These are phyloP conservation scores for Annulohypoxylon truncatum DNA, from an alignment of 2,329 filamentous ascomycete species.

Conservation along the genomic window DNA sequence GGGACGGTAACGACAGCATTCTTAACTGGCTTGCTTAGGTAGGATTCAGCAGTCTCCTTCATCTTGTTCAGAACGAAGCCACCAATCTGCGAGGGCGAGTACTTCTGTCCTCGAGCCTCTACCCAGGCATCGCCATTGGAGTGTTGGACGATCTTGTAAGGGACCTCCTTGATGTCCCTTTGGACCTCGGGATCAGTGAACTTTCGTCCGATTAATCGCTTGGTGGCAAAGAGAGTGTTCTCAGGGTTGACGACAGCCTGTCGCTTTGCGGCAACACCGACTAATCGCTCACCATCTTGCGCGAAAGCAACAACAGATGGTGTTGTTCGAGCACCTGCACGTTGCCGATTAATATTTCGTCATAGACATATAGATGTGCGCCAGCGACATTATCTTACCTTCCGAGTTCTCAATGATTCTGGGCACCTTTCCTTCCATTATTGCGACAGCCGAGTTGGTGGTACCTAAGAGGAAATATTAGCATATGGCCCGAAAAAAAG, in stretches of 20 bases:
- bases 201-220: slow-evolving; percentile 98
- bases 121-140: slow-evolving; percentile 97
- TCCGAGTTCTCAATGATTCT: slow-evolving; percentile 98
- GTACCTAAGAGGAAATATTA: slow-evolving; percentile 66
- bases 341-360: slow-evolving; percentile 31
- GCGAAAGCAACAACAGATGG: slow-evolving; percentile 96
- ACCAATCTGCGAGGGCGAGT: slow-evolving; percentile 98
- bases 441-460: slow-evolving; percentile 95
- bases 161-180: slow-evolving; percentile 96
- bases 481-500: background rate
- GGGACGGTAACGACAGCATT: slow-evolving; percentile 97
- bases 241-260: slow-evolving; percentile 98
- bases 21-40: slow-evolving; percentile 89
- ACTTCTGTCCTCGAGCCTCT: slow-evolving; percentile 90
- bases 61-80: slow-evolving; percentile 97
- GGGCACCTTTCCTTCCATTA: slow-evolving; percentile 96
- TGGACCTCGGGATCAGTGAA: slow-evolving; percentile 94
- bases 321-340: slow-evolving; percentile 83
- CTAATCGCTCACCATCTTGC: slow-evolving; percentile 93
- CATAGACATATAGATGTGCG: slow-evolving; percentile 5
- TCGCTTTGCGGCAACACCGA: slow-evolving; percentile 97
- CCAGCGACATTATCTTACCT: slow-evolving; percentile 65
- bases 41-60: slow-evolving; percentile 98
- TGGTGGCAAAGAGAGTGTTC: slow-evolving; percentile 98
- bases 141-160: slow-evolving; percentile 99